Evolutionary conservation across 164 flowering plant species (phyloP), one percentile per base, ranked within the genome.

Genomic region (Sextonia rubra): DNA sequence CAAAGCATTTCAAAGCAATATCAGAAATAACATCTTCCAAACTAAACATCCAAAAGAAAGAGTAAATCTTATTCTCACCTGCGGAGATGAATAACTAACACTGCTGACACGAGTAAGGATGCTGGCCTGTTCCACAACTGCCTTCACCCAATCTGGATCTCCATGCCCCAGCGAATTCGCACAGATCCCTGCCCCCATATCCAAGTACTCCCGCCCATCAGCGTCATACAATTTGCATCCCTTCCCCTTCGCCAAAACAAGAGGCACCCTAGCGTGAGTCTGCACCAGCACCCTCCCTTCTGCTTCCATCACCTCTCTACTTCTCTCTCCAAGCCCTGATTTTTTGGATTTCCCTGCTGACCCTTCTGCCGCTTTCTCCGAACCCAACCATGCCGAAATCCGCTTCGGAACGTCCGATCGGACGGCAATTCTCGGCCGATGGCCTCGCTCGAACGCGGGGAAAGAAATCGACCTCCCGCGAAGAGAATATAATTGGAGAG

Each of bases 111-210:
- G 99, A 30, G 92, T 77, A 58, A 92, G 87, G 30, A 72, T 60
- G 29, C 65, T 67, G 4, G 94, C 97, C 72, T 92, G 97, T 30
- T 90, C 85, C 3, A 70, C 71, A 24, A 94, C 87, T 0, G 93
- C 95, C 37, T 74, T 73, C 44, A 90, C 69, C 94, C 91, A 94
- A 64, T 92, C 94, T 7, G 84, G 85, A 74, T 94, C 94, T 23
- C 89, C 84, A 81, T 94, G 96, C 12, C 99, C 99, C 23, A 94
- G 87, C 0, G 97, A 90, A 80, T 94, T 92, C 61, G 92, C 99
- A 0, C 96, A 98, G 60, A 95, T 92, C 63, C 99, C 98, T 0
- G 97, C 75, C 3, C 85, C 76, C 86, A 90, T 56, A 77, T 95
- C 99, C 83, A 95, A 77, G 82, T 91, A 95, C 80, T 92, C 97